Base-by-base conservation (phyloP, 495 filamentous ascomycete species). In the Terfezia claveryi region DNA sequence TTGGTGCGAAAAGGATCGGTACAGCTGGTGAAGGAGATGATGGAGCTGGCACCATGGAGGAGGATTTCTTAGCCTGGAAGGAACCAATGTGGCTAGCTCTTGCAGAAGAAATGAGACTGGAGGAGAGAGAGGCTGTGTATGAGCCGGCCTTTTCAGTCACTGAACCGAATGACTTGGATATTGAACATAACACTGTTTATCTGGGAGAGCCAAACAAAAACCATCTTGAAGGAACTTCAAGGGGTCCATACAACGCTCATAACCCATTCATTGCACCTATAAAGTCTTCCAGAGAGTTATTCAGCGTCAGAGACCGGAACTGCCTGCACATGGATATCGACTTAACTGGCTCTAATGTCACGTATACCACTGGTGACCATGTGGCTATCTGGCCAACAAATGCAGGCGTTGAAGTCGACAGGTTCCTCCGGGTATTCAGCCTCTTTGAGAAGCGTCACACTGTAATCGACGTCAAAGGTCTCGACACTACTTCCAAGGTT, bases 61-160 rank as follows among this genome's bases (percentile, higher is more conserved):
- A 99, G 72, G 91, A 99, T 63, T 99, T 95, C 68, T 72, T 99
- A 65, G 84, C 91, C 57, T 99, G 91, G 91, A 99, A 99, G 69
- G 91, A 99, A 63, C 87, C 88, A 52, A 99, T 99, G 92, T 99
- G 91, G 91, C 70, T 73, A 57, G 87, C 82, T 55, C 71, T 96
- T 44, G 72, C 80, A 8, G 77, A 85, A 53, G 76, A 81, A 59
- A 82, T 99, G 82, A 75, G 77, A 53, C 73, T 99, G 49, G 83
- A 95, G 68, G 91, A 99, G 69, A 87, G 91, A 51, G 91, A 99
- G 68, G 83, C 91, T 52, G 80, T 88, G 59, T 99, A 99, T 66
- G 91, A 99, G 66, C 85, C 91, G 38, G 80, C 92, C 53, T 96
- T 94, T 64, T 76, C 74, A 57, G 81, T 96, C 58, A 76, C 72